A percentile compares a stretch with the other conserved stretches of the same genome.
phyloP scores from a whole-genome alignment of 495 filamentous ascomycete genomes.

The Hypoxylon fragiforme region DNA sequence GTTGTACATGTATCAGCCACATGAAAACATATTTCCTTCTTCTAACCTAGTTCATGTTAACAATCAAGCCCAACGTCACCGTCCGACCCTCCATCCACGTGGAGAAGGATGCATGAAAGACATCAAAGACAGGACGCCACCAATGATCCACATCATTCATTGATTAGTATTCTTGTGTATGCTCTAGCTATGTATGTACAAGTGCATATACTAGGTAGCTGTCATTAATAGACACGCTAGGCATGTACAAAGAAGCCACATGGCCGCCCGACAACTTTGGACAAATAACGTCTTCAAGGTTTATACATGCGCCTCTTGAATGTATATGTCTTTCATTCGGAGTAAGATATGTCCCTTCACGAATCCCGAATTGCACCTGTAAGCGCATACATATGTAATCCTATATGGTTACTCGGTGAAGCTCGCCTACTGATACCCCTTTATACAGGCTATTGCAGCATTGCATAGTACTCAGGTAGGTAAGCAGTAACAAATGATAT shows the following conservation, averaged over 20 bases:
- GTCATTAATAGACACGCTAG: no score
- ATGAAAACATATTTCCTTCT: no score
- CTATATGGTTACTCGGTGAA: neutral
- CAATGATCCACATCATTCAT: neutral
- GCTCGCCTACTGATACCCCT: neutral
- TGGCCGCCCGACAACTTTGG: constrained; percentile 1
- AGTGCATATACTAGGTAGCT: no score
- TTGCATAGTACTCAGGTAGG: neutral
- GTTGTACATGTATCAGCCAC: no score
- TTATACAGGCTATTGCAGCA: constrained; percentile 7
- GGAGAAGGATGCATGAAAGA: constrained; percentile 6
- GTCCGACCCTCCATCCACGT: constrained; percentile 1
- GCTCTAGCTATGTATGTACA: no score
- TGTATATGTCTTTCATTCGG: neutral
- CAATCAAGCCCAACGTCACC: no score
- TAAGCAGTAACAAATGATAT: neutral
- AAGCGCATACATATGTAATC: neutral
- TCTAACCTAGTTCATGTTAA: neutral
- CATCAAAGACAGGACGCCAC: neutral
- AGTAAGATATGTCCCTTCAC: neutral
- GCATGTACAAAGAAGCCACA: neutral
- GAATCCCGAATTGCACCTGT: constrained; percentile 17
- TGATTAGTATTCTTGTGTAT: neutral
- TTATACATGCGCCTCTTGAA: neutral
- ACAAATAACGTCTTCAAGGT: neutral